Evolutionary conservation across 1,284 basidiomycete species (phyloP), one percentile per base, ranked within the genome.

Genomic region (Apiotrichum siamense): DNA sequence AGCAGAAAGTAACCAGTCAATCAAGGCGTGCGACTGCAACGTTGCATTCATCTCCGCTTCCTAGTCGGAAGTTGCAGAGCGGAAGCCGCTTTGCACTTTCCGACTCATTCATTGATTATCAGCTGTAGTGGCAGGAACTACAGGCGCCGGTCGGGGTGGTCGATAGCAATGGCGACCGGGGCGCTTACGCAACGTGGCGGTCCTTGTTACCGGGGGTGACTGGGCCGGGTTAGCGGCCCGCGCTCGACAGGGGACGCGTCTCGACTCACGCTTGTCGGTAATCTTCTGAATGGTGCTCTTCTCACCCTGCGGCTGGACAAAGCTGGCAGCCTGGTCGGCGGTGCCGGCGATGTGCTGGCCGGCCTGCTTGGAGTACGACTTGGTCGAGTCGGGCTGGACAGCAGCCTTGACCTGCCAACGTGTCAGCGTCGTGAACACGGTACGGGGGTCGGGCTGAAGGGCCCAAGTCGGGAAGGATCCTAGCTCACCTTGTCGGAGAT

Each of bases 271-370:
- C 38, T 39, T 39, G 38, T 39, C 38, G 12, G 38, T 15, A 17
- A 39, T 39, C 38, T 39, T 39, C 38, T 39, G 38, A 7, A 39
- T 25, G 21, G 38, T 39, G 38, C 38, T 39, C 38, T 39, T 39
- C 38, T 39, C 38, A 12, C 12, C 3, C 38, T 39, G 38, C 17
- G 38, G 38, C 23, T 39, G 38, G 23, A 15, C 23, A 17, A 12
- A 21, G 23, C 38, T 39, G 12, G 21, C 21, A 17, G 21, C 38
- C 38, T 39, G 38, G 38, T 39, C 38, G 38, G 38, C 38, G 9
- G 12, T 25, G 38, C 38, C 38, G 23, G 23, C 9, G 23, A 39
- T 24, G 23, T 39, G 20, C 23, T 39, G 17, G 38, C 38, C 38
- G 21, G 38, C 38, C 23, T 39, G 38, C 38, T 39, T 15, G 10